Evolutionary conservation across 2,329 filamentous ascomycete species (phyloP).

Genomic region (Phaeosphaeriaceae sp.): DNA sequence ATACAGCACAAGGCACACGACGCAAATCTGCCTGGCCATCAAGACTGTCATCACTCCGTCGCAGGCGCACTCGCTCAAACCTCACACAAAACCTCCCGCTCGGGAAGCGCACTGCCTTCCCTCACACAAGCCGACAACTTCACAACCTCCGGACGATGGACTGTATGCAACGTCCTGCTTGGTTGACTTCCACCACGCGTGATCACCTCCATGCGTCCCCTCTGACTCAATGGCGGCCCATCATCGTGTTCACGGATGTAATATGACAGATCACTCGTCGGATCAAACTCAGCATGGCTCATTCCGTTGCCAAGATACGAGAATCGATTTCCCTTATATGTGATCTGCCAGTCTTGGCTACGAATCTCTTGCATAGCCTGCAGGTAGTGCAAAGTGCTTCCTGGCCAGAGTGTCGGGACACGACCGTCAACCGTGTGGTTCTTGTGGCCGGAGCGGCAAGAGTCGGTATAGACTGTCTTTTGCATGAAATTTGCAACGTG

Average conservation of each 20-base stretch:
- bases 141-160: background rate
- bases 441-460: conserved; percentile 3
- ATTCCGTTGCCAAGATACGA: conserved; percentile 4
- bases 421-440: background rate
- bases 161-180: background rate
- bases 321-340: conserved; percentile 1
- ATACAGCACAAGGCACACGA: too few relatives aligned
- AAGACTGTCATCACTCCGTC: too few relatives aligned
- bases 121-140: background rate
- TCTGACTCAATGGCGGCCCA: conserved; percentile 3
- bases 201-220: background rate
- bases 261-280: conserved; percentile 1
- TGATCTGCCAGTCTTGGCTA: conserved; percentile 1
- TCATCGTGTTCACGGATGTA: conserved; percentile 8
- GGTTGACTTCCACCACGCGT: background rate
- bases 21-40: too few relatives aligned
- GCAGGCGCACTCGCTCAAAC: background rate
- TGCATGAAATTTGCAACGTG: background rate
- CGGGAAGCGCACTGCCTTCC: background rate
- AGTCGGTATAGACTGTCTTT: background rate
- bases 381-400: conserved; percentile 4
- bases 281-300: background rate
- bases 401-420: conserved; percentile 2
- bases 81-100: background rate
- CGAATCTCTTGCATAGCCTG: background rate